A percentile compares a stretch with the other conserved stretches of the same genome.
These are phyloP conservation scores for Chrysosporium queenslandicum DNA, from an alignment of 2,329 filamentous ascomycete species.

Conservation along the genomic window DNA sequence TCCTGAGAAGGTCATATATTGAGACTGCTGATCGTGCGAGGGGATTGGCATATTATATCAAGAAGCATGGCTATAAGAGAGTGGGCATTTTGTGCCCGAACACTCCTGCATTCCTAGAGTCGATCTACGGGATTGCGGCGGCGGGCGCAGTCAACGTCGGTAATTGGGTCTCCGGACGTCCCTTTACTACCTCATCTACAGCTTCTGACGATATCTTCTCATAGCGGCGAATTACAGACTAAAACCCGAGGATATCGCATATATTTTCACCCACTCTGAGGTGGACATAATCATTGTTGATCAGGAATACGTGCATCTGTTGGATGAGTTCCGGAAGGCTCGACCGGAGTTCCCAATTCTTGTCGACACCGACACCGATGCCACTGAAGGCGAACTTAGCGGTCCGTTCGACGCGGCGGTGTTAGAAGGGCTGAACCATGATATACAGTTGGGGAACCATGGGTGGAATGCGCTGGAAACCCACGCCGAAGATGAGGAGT, in stretches of 20 bases:
- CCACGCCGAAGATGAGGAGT: conserved; percentile 65
- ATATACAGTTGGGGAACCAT: conserved; percentile 52
- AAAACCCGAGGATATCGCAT: conserved; percentile 74
- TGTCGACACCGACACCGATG: conserved; percentile 76
- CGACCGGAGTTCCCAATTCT: conserved; percentile 60
- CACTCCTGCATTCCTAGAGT: conserved; percentile 87
- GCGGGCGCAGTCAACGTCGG: conserved; percentile 68
- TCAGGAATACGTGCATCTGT: conserved; percentile 61
- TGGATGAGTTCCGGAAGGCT: conserved; percentile 54
- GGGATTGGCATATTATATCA: conserved; percentile 79
- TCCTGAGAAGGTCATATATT: conserved; percentile 65
- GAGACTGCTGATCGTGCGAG: conserved; percentile 77
- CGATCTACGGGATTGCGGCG: conserved; percentile 76
- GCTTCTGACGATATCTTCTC: neutral
- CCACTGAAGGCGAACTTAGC: conserved; percentile 58
- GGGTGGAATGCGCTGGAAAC: conserved; percentile 70
- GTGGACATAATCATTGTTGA: conserved; percentile 84
- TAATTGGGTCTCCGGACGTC: conserved; percentile 18
- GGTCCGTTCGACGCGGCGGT: conserved; percentile 79
- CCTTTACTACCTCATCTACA: neutral
- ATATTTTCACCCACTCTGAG: conserved; percentile 81
- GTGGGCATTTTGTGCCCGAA: conserved; percentile 86
- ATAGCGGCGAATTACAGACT: conserved; percentile 59
- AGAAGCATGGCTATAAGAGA: conserved; percentile 60
- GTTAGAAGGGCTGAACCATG: conserved; percentile 65